Evolutionary conservation across 345 rosid species (phyloP), one percentile per base, ranked within the genome.

Genomic region (Mallotus nudiflorus): DNA sequence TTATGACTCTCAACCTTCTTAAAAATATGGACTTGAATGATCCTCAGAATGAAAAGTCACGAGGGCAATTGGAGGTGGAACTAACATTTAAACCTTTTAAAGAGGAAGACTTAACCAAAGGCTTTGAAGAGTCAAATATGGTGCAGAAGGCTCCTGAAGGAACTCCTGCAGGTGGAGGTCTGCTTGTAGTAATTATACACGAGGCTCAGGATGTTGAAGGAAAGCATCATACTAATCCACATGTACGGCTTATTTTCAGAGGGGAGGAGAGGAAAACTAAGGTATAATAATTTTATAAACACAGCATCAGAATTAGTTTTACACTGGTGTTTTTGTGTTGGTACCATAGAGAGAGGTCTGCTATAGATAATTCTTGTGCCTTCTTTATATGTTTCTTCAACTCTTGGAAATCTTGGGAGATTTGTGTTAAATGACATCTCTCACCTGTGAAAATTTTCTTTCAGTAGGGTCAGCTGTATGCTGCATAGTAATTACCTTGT

Each of bases 131-230:
- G 57, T 65, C 84, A 1, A 81, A 81, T 49, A 16, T 66, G 0
- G 84, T 84, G 73, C 91, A 81, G 70, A 86, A 82, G 68, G 95
- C 98, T 77, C 98, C 98, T 35, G 96, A 85, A 51, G 87, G 88
- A 57, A 88, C 97, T 6, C 98, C 97, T 19, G 78, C 85, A 33
- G 74, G 89, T 16, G 98, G 98, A 68, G 98, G 98, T 65, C 51
- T 91, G 82, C 97, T 93, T 18, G 90, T 79, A 64, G 86, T 93
- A 68, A 89, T 81, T 10, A 83, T 91, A 77, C 97, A 89, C 35
- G 96, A 92, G 62, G 98, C 94, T 25, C 87, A 88, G 67, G 96
- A 89, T 74, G 83, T 91, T 78, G 98, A 93, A 81, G 98, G 98
- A 39, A 93, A 93, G 87, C 85, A 91, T 76, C 98, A 93, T 71